A percentile compares a stretch with the other conserved stretches of the same genome.
These are phyloP conservation scores for Clarkia xantiana DNA, from an alignment of 345 rosid species.

Conservation along the genomic window DNA sequence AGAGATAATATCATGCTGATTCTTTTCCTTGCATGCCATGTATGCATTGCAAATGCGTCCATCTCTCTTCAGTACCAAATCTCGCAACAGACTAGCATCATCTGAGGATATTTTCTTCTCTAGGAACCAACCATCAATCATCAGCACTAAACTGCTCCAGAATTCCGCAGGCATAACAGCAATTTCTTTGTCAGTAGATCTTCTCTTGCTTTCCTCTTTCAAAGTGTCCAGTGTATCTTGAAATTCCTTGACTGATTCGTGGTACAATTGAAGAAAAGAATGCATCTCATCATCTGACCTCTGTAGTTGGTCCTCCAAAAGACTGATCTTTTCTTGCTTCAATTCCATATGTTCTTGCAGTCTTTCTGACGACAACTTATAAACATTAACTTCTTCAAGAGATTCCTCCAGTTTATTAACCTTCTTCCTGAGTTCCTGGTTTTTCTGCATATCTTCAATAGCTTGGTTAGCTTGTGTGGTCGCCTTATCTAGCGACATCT, in stretches of 20 bases:
- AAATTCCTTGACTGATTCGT: conserved; percentile 75
- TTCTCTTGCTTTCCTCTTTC: conserved; percentile 67
- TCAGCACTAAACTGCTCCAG: conserved; percentile 78
- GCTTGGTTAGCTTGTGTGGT: conserved; percentile 84
- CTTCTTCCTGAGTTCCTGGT: conserved; percentile 61
- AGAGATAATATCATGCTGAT: conserved; percentile 45
- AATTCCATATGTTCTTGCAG: conserved; percentile 61
- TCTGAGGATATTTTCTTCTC: conserved; percentile 55
- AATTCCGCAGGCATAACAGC: conserved; percentile 79
- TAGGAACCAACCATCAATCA: conserved; percentile 88
- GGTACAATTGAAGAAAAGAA: conserved; percentile 62
- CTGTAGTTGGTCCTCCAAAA: conserved; percentile 70
- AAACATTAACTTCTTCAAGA: conserved; percentile 55
- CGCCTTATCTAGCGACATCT: conserved; percentile 51
- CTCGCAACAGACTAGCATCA: conserved; percentile 65
- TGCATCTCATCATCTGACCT: conserved; percentile 80
- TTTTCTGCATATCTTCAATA: conserved; percentile 58
- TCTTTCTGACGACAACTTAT: conserved; percentile 63
- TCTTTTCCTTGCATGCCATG: conserved; percentile 51
- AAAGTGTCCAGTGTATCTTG: conserved; percentile 66
- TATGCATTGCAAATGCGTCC: conserved; percentile 42
- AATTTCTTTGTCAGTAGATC: conserved; percentile 43
- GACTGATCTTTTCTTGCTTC: conserved; percentile 68
- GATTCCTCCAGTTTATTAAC: conserved; percentile 76
- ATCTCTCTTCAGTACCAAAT: conserved; percentile 77